A percentile compares a stretch with the other conserved stretches of the same genome.
Conservation (phyloP, 169 alveolate species). For the Plasmodium chabaudi region DNA sequence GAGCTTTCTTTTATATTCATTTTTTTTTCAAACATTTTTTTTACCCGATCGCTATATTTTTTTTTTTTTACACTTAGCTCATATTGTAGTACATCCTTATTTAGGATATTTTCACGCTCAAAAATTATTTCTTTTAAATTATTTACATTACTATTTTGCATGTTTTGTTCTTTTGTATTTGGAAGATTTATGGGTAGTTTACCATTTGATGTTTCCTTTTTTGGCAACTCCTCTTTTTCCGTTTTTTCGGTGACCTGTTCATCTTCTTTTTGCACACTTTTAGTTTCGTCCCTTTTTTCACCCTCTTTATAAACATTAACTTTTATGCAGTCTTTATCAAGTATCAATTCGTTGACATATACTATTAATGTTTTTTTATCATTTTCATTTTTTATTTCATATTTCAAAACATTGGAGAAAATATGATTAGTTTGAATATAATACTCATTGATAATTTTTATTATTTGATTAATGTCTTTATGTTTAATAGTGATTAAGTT, state of each 20-base stretch:
- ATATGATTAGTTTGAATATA: conserved; percentile 8
- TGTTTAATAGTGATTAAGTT: conserved; percentile 22
- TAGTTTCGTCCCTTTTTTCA: not conserved
- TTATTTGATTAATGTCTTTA: conserved; percentile 53
- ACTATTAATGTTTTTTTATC: conserved; percentile 15
- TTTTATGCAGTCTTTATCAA: conserved; percentile 24
- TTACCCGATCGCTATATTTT: not conserved
- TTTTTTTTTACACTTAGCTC: conserved; percentile 6
- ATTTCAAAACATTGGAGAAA: conserved; percentile 40
- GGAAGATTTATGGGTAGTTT: not conserved
- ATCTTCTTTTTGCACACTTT: not conserved
- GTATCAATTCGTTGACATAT: conserved; percentile 39
- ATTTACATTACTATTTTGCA: not conserved
- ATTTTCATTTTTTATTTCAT: conserved; percentile 28
- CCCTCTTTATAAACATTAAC: conserved; percentile 12
- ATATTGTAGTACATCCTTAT: conserved; percentile 17
- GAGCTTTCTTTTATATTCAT: conserved; percentile 67
- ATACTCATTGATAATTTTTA: conserved; percentile 50
- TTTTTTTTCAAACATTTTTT: conserved; percentile 45
- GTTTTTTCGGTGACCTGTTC: not conserved
- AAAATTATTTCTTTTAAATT: conserved; percentile 9
- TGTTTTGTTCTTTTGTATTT: not conserved
- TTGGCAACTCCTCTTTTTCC: not conserved
- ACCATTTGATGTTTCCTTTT: not conserved
- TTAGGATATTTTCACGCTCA: conserved; percentile 20